A percentile compares a stretch with the other conserved stretches of the same genome.
These are phyloP conservation scores for Prunus yedoensis DNA, from an alignment of 331 rosid species.

Conservation along the genomic window DNA sequence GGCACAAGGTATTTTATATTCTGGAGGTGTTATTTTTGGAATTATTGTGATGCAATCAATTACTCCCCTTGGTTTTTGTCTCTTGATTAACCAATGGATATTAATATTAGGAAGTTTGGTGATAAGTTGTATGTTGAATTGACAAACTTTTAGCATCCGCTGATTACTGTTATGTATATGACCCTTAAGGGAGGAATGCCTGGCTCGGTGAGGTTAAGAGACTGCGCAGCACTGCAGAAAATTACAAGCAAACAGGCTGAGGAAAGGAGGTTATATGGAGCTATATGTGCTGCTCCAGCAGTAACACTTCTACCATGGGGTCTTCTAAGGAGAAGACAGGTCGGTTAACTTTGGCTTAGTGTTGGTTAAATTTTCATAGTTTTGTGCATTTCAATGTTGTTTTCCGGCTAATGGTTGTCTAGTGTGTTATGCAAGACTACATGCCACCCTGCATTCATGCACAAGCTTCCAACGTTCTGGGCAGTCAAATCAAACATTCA, in stretches of 20 bases:
- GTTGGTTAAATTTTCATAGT: constrained; percentile 9
- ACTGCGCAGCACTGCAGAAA: constrained; percentile 57
- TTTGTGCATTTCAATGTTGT: constrained; percentile 1
- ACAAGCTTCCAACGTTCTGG: constrained; percentile 92
- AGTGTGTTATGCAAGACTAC: constrained; percentile 70
- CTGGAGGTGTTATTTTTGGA: constrained; percentile 1
- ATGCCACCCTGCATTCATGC: constrained; percentile 90
- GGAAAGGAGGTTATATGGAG: constrained; percentile 82
- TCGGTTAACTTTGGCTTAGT: constrained; percentile 25
- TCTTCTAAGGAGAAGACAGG: constrained; percentile 75
- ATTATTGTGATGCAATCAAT: background rate
- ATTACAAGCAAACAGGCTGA: constrained; percentile 82
- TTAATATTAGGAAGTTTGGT: background rate
- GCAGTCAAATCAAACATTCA: constrained; percentile 83
- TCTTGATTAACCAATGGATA: background rate
- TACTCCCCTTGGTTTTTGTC: background rate
- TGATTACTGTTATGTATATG: constrained; percentile 7
- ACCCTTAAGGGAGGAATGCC: constrained; percentile 91
- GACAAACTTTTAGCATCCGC: background rate
- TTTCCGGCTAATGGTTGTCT: constrained; percentile 48
- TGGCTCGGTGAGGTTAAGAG: constrained; percentile 84
- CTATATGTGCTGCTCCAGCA: constrained; percentile 96
- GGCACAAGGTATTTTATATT: background rate
- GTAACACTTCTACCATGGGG: constrained; percentile 97
- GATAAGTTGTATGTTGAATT: background rate